A percentile compares a stretch with the other conserved stretches of the same genome.
phyloP scores from a whole-genome alignment of 495 filamentous ascomycete species.

The Astrocystis sublimbata region DNA sequence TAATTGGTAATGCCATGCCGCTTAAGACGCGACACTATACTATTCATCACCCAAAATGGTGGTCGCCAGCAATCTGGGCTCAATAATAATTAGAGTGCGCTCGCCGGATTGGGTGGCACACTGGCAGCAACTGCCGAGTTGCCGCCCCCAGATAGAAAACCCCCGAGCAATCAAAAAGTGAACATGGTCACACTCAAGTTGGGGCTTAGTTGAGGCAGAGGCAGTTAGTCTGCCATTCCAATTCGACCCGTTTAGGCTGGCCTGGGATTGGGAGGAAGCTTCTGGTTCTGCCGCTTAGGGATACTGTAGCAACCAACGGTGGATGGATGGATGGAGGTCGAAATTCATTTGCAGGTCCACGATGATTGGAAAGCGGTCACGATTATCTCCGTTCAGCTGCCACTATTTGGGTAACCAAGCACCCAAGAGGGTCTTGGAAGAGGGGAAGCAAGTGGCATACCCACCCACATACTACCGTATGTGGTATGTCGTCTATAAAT shows the following conservation, averaged over 20 bases:
- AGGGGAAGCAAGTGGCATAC: too few species aligned
- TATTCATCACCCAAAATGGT: background rate
- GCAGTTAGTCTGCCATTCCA: background rate
- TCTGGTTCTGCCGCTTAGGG: background rate
- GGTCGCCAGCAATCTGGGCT: conserved; percentile 14
- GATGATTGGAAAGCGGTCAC: background rate
- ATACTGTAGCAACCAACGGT: background rate
- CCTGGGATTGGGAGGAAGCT: background rate
- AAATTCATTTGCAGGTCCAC: background rate
- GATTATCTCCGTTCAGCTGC: background rate
- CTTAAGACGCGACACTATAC: background rate
- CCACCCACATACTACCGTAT: too few species aligned
- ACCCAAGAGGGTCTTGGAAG: too few species aligned
- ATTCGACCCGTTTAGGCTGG: conserved; percentile 4
- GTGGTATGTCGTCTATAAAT: too few species aligned
- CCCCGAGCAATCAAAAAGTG: background rate
- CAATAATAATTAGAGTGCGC: conserved; percentile 11
- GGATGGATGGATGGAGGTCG: background rate
- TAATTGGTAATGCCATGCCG: background rate
- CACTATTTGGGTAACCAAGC: too few species aligned
- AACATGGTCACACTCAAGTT: conserved; percentile 9
- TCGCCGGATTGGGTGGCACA: conserved; percentile 11
- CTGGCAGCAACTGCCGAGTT: conserved; percentile 11
- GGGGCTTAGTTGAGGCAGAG: too few species aligned
- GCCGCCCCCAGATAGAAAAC: conserved; percentile 11